Conservation (phyloP, 192 early-diverging fungal genomes). For the Radiomyces spectabilis region DNA sequence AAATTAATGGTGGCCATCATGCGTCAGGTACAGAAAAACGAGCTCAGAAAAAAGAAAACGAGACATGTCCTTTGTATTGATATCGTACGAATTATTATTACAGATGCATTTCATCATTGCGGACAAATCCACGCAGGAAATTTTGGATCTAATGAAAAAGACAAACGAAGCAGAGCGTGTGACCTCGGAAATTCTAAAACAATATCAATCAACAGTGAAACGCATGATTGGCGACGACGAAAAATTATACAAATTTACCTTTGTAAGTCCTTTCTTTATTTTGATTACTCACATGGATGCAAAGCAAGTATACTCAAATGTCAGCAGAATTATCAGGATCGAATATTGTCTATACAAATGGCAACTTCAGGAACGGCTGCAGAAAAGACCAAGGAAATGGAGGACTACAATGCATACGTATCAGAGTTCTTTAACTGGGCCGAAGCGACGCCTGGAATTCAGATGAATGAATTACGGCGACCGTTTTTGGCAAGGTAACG, state of each 20-base stretch:
- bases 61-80: too few species aligned
- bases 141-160: slow-evolving; percentile 59
- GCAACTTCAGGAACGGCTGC: too few species aligned
- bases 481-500: slow-evolving; percentile 11
- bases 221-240: slow-evolving; percentile 26
- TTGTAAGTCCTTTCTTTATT: slow-evolving; percentile 22
- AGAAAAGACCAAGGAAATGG: too few species aligned
- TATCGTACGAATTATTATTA: too few species aligned
- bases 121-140: slow-evolving; percentile 55
- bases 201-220: slow-evolving; percentile 20
- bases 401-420: slow-evolving; percentile 23
- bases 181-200: too few species aligned
- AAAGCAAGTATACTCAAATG: too few species aligned
- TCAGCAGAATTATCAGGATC: too few species aligned
- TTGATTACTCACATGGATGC: too few species aligned
- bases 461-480: background rate
- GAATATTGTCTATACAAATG: too few species aligned
- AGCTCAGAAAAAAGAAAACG: too few species aligned
- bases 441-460: slow-evolving; percentile 13
- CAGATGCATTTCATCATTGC: slow-evolving; percentile 36
- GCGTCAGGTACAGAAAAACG: slow-evolving; percentile 66
- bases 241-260: slow-evolving; percentile 24
- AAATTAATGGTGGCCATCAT: slow-evolving; percentile 70
- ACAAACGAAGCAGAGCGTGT: too few species aligned
- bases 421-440: slow-evolving; percentile 20